Percentiles rank a stretch among this genome's conserved stretches.
Conservation (phyloP, 768 basidiomycete genomes). For the Leccinum boreale region DNA sequence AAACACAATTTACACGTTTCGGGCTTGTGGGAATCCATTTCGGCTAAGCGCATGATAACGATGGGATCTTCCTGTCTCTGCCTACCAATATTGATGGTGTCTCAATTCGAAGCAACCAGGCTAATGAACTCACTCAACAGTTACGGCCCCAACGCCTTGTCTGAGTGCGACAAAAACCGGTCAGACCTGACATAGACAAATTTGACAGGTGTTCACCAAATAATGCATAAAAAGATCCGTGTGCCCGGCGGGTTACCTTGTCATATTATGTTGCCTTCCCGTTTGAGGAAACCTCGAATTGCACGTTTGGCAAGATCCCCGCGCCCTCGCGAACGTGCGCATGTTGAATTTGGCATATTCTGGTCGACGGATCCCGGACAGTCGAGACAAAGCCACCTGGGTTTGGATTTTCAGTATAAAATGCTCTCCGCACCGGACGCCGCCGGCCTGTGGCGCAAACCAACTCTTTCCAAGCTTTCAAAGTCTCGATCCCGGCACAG, state of each 20-base stretch:
- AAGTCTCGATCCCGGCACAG: background rate
- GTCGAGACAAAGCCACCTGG: background rate
- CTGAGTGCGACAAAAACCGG: background rate
- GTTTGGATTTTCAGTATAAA: background rate
- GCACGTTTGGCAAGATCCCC: constrained; percentile 5
- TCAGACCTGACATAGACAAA: constrained; percentile 20
- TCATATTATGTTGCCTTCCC: background rate
- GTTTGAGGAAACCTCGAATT: background rate
- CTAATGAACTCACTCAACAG: background rate
- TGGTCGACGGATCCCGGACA: background rate
- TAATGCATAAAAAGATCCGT: background rate
- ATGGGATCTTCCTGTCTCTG: background rate
- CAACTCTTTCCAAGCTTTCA: background rate
- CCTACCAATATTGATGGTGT: constrained; percentile 10
- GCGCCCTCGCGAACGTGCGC: constrained; percentile 12
- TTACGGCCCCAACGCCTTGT: background rate
- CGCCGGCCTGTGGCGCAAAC: background rate
- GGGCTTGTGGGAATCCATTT: constrained; percentile 20
- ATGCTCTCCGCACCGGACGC: background rate
- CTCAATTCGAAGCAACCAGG: background rate
- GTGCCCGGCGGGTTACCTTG: background rate
- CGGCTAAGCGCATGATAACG: constrained; percentile 18
- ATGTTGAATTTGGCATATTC: background rate
- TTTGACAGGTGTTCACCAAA: background rate
- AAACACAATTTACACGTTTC: constrained; percentile 23